Evolutionary conservation across 2,329 filamentous ascomycete species (phyloP).

Genomic region (Phyllosticta paracitricarpa): DNA sequence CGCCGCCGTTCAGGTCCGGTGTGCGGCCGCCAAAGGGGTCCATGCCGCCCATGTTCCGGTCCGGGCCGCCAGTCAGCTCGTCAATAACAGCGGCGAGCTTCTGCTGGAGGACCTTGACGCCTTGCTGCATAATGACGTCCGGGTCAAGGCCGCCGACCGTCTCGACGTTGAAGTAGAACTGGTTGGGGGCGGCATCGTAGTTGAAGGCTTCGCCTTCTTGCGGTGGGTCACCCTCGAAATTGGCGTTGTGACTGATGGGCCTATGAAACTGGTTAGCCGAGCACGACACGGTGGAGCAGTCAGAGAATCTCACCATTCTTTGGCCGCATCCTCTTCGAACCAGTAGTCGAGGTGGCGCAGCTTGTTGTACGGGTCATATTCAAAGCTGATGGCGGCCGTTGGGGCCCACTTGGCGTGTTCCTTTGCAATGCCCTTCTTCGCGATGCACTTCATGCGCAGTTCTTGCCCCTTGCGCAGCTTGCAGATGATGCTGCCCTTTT

Average conservation of each 20-base stretch:
- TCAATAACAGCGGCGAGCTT: conserved; percentile 78
- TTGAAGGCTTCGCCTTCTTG: conserved; percentile 82
- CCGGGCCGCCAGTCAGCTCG: conserved; percentile 44
- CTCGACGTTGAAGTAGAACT: conserved; percentile 93
- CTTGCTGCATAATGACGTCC: conserved; percentile 78
- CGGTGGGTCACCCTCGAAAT: conserved; percentile 63
- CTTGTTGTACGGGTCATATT: conserved; percentile 98
- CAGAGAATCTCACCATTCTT: conserved; percentile 63
- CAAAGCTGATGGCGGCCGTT: conserved; percentile 84
- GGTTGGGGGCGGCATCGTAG: conserved; percentile 72
- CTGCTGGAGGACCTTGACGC: conserved; percentile 78
- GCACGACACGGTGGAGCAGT: neutral
- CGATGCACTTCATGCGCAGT: conserved; percentile 80
- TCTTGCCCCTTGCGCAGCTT: conserved; percentile 88
- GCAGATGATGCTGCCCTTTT: conserved; percentile 73
- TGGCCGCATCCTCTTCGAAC: conserved; percentile 76
- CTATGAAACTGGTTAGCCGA: conserved; percentile 29
- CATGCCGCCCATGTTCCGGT: conserved; percentile 32
- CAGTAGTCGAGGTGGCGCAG: conserved; percentile 85
- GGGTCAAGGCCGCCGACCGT: conserved; percentile 79
- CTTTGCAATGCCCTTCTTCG: conserved; percentile 97
- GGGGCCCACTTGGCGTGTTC: conserved; percentile 98
- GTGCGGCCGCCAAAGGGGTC: conserved; percentile 49
- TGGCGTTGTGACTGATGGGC: conserved; percentile 73
- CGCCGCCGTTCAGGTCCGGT: conserved; percentile 41